These are phyloP conservation scores for Bacidia gigantensis DNA, from an alignment of 495 filamentous ascomycete genomes.

Conservation along the genomic window DNA sequence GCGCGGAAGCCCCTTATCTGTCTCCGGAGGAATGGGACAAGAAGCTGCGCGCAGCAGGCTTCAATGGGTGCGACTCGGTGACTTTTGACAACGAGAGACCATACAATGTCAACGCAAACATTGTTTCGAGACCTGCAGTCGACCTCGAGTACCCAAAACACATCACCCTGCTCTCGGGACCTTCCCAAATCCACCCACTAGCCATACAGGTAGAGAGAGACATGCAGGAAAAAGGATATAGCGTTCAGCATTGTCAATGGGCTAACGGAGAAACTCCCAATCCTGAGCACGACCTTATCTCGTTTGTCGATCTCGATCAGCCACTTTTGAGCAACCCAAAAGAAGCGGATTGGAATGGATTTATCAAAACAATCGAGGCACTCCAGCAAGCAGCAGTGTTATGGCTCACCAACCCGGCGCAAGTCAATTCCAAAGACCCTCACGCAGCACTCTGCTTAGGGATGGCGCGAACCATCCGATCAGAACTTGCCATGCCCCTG, in stretches of 20 bases:
- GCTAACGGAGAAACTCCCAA: no score
- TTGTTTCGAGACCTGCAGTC: neutral
- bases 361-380: neutral
- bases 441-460: neutral
- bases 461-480: neutral
- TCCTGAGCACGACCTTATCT: no score
- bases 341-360: neutral
- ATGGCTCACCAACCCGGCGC: neutral
- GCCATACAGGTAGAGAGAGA: no score
- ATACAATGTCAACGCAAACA: conserved; percentile 6
- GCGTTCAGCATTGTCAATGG: no score
- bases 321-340: neutral
- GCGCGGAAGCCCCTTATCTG: conserved; percentile 6
- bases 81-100: conserved; percentile 1
- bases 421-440: neutral
- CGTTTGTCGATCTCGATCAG: no score
- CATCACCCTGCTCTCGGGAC: no score
- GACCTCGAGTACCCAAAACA: neutral
- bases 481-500: neutral
- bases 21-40: conserved; percentile 14
- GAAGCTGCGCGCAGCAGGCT: conserved; percentile 8
- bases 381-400: neutral
- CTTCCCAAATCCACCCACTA: no score
- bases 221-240: no score
- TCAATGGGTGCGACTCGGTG: conserved; percentile 3